Base-by-base conservation (phyloP, 306 rosid species). In the Acmispon strigosus region DNA sequence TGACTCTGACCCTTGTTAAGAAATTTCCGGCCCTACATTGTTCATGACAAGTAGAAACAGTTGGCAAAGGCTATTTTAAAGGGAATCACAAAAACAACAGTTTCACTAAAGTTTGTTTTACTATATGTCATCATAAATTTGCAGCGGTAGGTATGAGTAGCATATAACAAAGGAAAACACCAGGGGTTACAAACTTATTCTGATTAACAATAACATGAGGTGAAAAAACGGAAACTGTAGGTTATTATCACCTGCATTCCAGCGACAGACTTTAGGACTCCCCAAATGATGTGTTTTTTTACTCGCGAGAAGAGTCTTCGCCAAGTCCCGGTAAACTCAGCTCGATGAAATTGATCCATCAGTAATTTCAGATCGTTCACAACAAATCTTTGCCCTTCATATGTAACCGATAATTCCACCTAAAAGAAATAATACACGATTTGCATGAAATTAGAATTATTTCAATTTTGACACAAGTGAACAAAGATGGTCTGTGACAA, bases 231-330 rank as follows among this genome's bases (percentile, higher is more conserved):
- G 59, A 73, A n/a, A 78, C 1, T 29, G 5, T 8, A 53, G 29
- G 27, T 54, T 57, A 78, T 44, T 41, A 61, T 71, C 70, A 89
- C 99, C 96, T 95, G 99, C 99, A 91, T 91, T 83, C 99, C 99
- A 24, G 97, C 87, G 60, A 95, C 97, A 62, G 99, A 95, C 80
- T 95, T 95, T 6, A 95, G 75, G 80, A 95, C 97, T 77, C 99
- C 97, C 99, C 99, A 95, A 49, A 95, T 95, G 78, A 95, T 86
- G 66, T 95, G 99, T 79, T 95, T 95, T 83, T 91, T 95, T 44
- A 95, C 97, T 73, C 97, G 96, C 2, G 99, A 91, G 83, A 89
- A 87, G 19, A 95, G 89, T 81, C 85, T 85, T 58, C 84, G 87
- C 99, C 99, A 95, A 67, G 89, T 91, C 71, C 99, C 99, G 8